phyloP scores from a whole-genome alignment of 306 rosid species.

The Acacia confusa region DNA sequence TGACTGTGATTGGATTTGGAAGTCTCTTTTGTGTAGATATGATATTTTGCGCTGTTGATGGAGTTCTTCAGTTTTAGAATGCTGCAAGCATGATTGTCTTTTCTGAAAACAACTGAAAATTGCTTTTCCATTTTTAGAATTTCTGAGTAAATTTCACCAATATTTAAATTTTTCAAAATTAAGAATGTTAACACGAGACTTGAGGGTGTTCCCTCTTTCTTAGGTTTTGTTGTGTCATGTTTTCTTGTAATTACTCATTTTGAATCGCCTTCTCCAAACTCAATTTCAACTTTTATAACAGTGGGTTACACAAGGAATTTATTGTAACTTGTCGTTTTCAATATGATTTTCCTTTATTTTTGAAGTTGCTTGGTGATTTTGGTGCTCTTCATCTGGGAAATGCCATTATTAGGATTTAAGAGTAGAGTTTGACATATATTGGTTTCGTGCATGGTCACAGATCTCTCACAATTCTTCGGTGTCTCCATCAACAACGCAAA shows the following conservation, averaged over 20 bases:
- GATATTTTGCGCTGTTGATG: no score
- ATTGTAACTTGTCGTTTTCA: neutral
- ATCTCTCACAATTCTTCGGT: slow-evolving; percentile 65
- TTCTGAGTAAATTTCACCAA: neutral
- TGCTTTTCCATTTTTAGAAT: neutral
- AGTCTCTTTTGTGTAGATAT: no score
- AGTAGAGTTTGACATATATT: slow-evolving; percentile 9
- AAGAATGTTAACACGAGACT: slow-evolving; percentile 20
- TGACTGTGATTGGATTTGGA: no score
- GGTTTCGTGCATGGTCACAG: slow-evolving; percentile 42
- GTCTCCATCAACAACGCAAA: slow-evolving; percentile 55
- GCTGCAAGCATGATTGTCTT: neutral
- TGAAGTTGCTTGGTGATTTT: neutral
- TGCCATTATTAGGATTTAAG: neutral
- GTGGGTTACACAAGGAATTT: neutral
- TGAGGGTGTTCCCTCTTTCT: slow-evolving; percentile 21
- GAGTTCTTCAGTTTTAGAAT: no score
- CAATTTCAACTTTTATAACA: neutral
- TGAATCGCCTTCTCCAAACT: neutral
- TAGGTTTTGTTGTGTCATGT: neutral
- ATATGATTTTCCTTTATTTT: neutral
- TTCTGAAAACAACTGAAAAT: neutral
- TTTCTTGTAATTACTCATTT: slow-evolving; percentile 1
- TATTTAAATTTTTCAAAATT: neutral
- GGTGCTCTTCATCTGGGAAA: neutral